Conservation (phyloP, 352 stramenopile genomes). For the Pythium dissimile region DNA sequence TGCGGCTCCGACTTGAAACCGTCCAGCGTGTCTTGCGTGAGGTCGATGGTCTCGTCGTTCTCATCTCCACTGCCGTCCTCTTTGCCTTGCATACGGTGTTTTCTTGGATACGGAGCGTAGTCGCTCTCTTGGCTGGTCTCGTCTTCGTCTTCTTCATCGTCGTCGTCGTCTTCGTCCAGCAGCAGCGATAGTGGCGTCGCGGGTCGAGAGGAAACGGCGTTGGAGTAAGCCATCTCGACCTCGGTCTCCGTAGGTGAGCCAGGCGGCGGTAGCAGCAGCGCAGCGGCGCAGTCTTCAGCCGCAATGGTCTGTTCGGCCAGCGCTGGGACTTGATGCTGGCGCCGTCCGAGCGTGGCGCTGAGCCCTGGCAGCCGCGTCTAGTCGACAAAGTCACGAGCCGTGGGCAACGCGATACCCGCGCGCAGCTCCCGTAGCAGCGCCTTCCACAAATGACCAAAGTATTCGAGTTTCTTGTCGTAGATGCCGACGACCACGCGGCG, state of each 20-base stretch:
- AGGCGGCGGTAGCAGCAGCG: background rate
- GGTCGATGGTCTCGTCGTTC: background rate
- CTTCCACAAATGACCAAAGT: background rate
- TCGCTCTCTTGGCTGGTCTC: background rate
- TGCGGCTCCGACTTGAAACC: background rate
- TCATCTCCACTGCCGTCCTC: too few relatives aligned
- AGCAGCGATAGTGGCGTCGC: background rate
- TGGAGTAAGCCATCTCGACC: background rate
- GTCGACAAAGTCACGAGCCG: background rate
- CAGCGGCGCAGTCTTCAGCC: too few relatives aligned
- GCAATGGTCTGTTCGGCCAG: too few relatives aligned
- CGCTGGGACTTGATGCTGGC: background rate
- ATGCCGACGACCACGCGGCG: background rate
- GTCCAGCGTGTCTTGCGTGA: background rate
- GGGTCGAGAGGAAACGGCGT: background rate
- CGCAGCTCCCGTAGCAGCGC: background rate
- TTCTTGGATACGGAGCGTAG: too few relatives aligned
- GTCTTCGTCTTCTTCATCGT: background rate
- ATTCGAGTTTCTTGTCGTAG: background rate
- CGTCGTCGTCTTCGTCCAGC: background rate
- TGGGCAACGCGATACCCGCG: background rate
- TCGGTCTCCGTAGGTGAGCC: background rate
- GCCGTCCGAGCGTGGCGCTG: too few relatives aligned
- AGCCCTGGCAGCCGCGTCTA: background rate
- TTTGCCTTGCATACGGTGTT: too few relatives aligned